These are phyloP conservation scores for Kurtzmaniella quercitrusa DNA, from an alignment of 1,139 yeast genomes.

Conservation along the genomic window DNA sequence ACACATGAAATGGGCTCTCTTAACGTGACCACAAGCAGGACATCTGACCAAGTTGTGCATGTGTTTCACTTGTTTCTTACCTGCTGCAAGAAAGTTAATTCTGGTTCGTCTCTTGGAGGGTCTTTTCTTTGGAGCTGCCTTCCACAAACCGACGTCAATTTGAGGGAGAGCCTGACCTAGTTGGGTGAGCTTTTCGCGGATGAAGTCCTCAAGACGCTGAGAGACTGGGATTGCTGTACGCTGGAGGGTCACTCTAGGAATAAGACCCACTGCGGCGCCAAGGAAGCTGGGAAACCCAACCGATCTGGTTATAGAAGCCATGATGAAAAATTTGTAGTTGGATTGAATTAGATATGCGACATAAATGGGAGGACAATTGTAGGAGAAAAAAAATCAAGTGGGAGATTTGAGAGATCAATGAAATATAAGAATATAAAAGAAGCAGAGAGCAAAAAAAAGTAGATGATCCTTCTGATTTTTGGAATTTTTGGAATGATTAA, in stretches of 20 bases:
- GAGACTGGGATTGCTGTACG: conserved; percentile 1
- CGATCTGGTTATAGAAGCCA: conserved; percentile 3
- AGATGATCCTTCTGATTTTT: too few species aligned
- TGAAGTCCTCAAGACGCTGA: conserved; percentile 2
- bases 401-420: too few species aligned
- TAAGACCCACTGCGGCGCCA: conserved; percentile 1
- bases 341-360: not conserved
- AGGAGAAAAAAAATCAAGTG: too few species aligned
- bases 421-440: too few species aligned
- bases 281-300: conserved; percentile 2
- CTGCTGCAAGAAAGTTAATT: conserved; percentile 77
- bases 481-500: too few species aligned
- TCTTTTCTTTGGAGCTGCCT: conserved; percentile 93
- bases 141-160: conserved; percentile 35
- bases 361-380: too few species aligned
- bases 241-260: conserved; percentile 1
- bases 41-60: conserved; percentile 79
- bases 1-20: conserved; percentile 86
- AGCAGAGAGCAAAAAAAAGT: too few species aligned
- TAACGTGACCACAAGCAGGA: conserved; percentile 92
- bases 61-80: conserved; percentile 73
- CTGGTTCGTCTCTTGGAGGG: conserved; percentile 83
- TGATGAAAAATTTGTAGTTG: not conserved
- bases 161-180: not conserved
- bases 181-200: conserved; percentile 4